phyloP scores from a whole-genome alignment of 2,329 filamentous ascomycete species.

The Thielaviopsis euricoi region DNA sequence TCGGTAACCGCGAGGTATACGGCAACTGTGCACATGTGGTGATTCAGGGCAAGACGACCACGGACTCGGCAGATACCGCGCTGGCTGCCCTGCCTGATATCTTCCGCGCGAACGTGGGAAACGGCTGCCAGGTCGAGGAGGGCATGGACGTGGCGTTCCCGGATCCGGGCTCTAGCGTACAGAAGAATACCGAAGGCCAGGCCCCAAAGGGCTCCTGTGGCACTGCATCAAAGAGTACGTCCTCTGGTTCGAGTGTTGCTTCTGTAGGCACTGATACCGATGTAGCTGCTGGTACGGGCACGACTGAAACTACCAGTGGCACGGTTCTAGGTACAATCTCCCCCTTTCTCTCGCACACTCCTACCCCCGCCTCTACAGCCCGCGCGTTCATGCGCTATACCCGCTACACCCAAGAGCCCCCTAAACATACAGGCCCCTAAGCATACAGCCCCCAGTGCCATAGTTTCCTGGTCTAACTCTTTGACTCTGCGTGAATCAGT shows the following conservation, averaged over 20 bases:
- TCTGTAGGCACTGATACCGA: not conserved
- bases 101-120: conserved; percentile 49
- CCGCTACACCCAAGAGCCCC: not conserved
- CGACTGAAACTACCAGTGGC: not conserved
- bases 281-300: not conserved
- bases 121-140: conserved; percentile 38
- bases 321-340: not conserved
- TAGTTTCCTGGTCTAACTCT: not conserved
- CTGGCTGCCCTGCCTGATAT: conserved; percentile 35
- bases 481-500: not conserved
- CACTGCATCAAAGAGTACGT: not conserved
- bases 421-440: no score
- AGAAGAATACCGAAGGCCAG: conserved; percentile 17
- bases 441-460: no score
- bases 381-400: not conserved
- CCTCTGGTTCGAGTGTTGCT: not conserved
- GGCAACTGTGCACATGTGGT: conserved; percentile 49
- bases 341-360: not conserved
- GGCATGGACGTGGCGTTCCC: conserved; percentile 44
- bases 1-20: conserved; percentile 53
- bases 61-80: conserved; percentile 23
- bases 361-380: not conserved
- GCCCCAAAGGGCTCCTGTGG: conserved; percentile 15
- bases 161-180: conserved; percentile 37
- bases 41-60: conserved; percentile 20